Evolutionary conservation across 2,329 filamentous ascomycete genomes (phyloP), one percentile per base, ranked within the genome.

Genomic region (Cytospora mali): DNA sequence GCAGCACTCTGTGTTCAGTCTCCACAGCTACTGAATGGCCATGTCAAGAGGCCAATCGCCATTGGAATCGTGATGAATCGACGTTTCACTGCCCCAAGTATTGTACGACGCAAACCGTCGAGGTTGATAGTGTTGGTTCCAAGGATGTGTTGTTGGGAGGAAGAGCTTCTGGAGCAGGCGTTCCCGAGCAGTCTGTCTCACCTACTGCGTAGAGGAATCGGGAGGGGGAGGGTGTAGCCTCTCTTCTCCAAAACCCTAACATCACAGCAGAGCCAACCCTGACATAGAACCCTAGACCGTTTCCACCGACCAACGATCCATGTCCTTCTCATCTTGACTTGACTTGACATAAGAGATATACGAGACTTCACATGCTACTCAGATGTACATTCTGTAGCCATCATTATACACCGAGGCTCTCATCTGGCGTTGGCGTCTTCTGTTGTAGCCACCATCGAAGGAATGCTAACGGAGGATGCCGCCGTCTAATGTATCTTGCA

Each of bases 31-130:
- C 29, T 54, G 42, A 42, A 42, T 35, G 28, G 33, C 55, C 25
- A 27, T 27, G 5, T 39, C 27, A 25, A 25, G 28, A n/a, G 55
- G 39, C 53, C 53, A 63, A 61, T 65, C 52, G 56, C 23, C 21
- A 31, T 29, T 58, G 53, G 27, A 33, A 21, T 61, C 23, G 53
- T 65, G 28, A 58, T 55, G 33, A 60, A 60, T 65, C 56, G 61
- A 50, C 16, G 61, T 65, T 58, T n/a, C 57, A 65, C 64, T 21
- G 35, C 39, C 35, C 39, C 39, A 35, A 18, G 28, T 58, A 39
- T 27, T 52, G 64, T 65, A 54, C 33, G 46, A 65, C 64, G 50
- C 64, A 65, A 65, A 65, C 64, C 48, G 46, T 27, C 60, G 53
- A 65, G 48, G 31, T 21, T 55, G 55, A 55, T 25, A 62, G 53